phyloP scores from a whole-genome alignment of 192 early-diverging fungal species.

The Coemansia sp. region DNA sequence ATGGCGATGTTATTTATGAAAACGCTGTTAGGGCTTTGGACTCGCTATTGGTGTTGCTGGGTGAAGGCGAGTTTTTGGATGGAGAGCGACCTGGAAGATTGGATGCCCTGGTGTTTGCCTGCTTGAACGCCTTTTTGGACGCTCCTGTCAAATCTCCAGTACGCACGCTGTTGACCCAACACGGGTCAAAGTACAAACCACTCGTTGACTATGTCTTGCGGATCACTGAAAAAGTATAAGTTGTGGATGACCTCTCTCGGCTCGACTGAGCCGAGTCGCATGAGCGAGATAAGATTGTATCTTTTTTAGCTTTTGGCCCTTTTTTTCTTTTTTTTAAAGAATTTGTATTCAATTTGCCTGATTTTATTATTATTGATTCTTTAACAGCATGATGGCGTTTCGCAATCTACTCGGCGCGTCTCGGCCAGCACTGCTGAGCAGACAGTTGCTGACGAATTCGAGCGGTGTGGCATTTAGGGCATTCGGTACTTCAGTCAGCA shows the following conservation, averaged over 20 bases:
- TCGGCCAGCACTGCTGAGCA: slow-evolving; percentile 20
- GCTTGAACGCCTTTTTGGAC: slow-evolving; percentile 34
- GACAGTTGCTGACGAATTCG: neutral
- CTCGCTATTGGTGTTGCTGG: slow-evolving; percentile 32
- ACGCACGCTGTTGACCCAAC: slow-evolving; percentile 22
- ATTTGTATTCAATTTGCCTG: neutral
- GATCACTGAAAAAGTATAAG: neutral
- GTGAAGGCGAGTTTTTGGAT: slow-evolving; percentile 20
- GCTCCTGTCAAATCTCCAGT: slow-evolving; percentile 36
- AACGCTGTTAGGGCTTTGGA: slow-evolving; percentile 36
- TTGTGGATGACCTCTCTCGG: neutral
- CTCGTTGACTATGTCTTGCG: slow-evolving; percentile 34
- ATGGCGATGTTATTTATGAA: slow-evolving; percentile 37
- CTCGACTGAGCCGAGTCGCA: slow-evolving; percentile 13
- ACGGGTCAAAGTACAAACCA: slow-evolving; percentile 23
- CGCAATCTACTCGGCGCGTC: slow-evolving; percentile 40
- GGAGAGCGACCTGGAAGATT: slow-evolving; percentile 16
- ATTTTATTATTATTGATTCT: neutral
- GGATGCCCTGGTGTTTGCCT: slow-evolving; percentile 43
- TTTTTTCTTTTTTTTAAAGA: neutral
- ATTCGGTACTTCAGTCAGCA: slow-evolving; percentile 5
- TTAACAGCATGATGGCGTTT: slow-evolving; percentile 23
- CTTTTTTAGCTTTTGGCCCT: neutral
- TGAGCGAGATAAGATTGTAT: neutral
- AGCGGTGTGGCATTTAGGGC: neutral